Percentiles rank a stretch among this genome's conserved stretches.
phyloP scores from a whole-genome alignment of 1,284 basidiomycete genomes.

The Cryptococcus sp. region DNA sequence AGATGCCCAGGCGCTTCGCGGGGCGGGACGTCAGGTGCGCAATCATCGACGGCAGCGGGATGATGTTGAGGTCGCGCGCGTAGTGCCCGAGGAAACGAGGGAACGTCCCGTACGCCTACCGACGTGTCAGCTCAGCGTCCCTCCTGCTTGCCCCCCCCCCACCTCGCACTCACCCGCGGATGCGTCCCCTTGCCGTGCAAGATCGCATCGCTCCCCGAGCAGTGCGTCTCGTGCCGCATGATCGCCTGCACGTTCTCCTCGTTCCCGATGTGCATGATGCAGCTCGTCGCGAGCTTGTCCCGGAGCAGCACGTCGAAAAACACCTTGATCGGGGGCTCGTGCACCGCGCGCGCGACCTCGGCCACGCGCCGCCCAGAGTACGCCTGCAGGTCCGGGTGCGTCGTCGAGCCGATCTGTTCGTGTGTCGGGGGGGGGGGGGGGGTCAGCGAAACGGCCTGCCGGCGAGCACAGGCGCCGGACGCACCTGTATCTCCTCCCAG shows the following conservation, averaged over 20 bases:
- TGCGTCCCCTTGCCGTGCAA: slow-evolving; percentile 36
- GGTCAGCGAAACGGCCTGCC: too few relatives aligned
- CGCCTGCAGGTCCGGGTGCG: slow-evolving; percentile 21
- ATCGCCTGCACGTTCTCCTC: slow-evolving; percentile 47
- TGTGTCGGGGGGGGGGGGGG: not conserved
- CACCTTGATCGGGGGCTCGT: slow-evolving; percentile 26
- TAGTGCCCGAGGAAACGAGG: slow-evolving; percentile 42
- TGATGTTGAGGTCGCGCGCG: slow-evolving; percentile 30
- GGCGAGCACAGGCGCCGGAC: not conserved
- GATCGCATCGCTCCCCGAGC: slow-evolving; percentile 42
- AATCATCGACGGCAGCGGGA: slow-evolving; percentile 35
- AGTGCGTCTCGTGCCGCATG: slow-evolving; percentile 42
- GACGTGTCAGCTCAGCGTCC: not conserved
- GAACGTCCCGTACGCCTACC: slow-evolving; percentile 43
- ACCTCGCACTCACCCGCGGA: slow-evolving; percentile 24
- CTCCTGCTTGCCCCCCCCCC: not conserved
- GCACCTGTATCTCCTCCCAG: slow-evolving; percentile 44
- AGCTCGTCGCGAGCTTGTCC: slow-evolving; percentile 41
- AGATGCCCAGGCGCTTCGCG: slow-evolving; percentile 42
- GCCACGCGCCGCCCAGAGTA: slow-evolving; percentile 27
- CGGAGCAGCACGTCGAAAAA: slow-evolving; percentile 41
- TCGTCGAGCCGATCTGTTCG: slow-evolving; percentile 30
- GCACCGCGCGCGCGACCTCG: slow-evolving; percentile 18
- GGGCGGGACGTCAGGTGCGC: slow-evolving; percentile 46
- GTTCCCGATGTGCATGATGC: slow-evolving; percentile 46